Conservation (phyloP, 1,284 basidiomycete species). For the Phellinidium pouzarii region DNA sequence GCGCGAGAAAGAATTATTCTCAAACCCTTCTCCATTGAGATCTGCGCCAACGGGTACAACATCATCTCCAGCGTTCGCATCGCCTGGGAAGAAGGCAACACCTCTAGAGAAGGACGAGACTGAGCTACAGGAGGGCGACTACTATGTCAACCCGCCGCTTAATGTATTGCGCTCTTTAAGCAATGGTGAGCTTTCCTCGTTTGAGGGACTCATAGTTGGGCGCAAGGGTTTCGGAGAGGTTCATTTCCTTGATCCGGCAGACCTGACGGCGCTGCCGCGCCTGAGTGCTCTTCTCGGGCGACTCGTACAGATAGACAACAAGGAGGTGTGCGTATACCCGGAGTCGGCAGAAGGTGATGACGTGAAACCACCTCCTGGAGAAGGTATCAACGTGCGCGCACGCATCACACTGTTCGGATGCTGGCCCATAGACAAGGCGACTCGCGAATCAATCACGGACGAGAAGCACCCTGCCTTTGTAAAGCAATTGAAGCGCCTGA, state of each 20-base stretch:
- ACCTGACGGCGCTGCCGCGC: slow-evolving; percentile 81
- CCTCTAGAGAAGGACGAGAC: slow-evolving; percentile 13
- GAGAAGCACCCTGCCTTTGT: slow-evolving; percentile 62
- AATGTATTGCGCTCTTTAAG: slow-evolving; percentile 61
- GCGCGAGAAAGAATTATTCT: slow-evolving; percentile 55
- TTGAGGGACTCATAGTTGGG: slow-evolving; percentile 78
- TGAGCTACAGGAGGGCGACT: slow-evolving; percentile 41
- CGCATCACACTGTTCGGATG: slow-evolving; percentile 75
- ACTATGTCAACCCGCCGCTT: slow-evolving; percentile 80
- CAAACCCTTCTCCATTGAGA: slow-evolving; percentile 31
- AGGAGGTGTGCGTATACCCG: slow-evolving; percentile 91
- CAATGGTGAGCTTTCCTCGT: slow-evolving; percentile 65
- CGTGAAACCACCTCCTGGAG: slow-evolving; percentile 68
- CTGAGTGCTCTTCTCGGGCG: slow-evolving; percentile 83
- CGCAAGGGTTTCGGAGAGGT: slow-evolving; percentile 90
- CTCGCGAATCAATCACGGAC: slow-evolving; percentile 86
- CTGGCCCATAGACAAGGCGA: slow-evolving; percentile 90
- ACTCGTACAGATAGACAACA: slow-evolving; percentile 84
- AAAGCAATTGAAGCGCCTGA: slow-evolving; percentile 80
- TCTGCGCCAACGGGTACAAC: slow-evolving; percentile 27
- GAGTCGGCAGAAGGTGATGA: slow-evolving; percentile 71
- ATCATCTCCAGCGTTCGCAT: slow-evolving; percentile 29
- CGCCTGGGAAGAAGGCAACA: slow-evolving; percentile 37
- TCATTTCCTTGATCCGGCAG: slow-evolving; percentile 86
- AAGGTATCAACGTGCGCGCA: slow-evolving; percentile 87